Base-by-base conservation (phyloP, 306 rosid species). In the Trifolium subterraneum region DNA sequence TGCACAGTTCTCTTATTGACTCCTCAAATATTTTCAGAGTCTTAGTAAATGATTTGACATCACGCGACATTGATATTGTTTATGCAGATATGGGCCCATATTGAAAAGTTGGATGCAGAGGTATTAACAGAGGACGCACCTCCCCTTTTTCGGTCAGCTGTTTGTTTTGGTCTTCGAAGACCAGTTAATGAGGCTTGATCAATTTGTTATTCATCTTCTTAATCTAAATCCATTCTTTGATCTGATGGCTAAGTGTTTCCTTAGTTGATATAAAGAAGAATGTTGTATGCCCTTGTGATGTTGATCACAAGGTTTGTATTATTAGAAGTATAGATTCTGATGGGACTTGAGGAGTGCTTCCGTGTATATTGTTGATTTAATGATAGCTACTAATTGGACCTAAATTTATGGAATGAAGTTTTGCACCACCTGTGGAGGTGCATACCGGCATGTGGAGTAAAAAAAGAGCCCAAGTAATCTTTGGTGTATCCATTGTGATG, bases 31-130 rank as follows among this genome's bases (percentile, higher is more conserved):
- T 65, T 56, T 22, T n/a, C 19, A n/a, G 14, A 14, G 36, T 55
- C 45, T 51, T 69, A 7, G 51, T 38, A 41, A 18, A 60, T 68
- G 16, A 45, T 33, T 76, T 74, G 56, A 72, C 63, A 8, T 58
- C 36, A 55, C 5, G 12, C 10, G n/a, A 54, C 41, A 56, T 78
- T 66, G 48, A 10, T 45, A 5, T 80, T 65, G 70, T 78, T 74
- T 36, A 29, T n/a, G 75, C 90, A 95, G 99, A 84, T 95, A 83
- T 95, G 99, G 99, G 96, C 84, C 14, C 88, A 86, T 80, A 73
- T 95, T 44, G 98, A 87, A 66, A 92, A 86, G 90, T 74, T 95
- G 88, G 99, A 92, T 35, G 81, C 86, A 5, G 93, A 87, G 74
- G 87, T 88, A 41, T 79, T 95, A 67, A 83, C 89, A 0, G 96